Evolutionary conservation across 2,329 filamentous ascomycete species (phyloP), one percentile per base, ranked within the genome.

Genomic region (Monosporascus sp.): DNA sequence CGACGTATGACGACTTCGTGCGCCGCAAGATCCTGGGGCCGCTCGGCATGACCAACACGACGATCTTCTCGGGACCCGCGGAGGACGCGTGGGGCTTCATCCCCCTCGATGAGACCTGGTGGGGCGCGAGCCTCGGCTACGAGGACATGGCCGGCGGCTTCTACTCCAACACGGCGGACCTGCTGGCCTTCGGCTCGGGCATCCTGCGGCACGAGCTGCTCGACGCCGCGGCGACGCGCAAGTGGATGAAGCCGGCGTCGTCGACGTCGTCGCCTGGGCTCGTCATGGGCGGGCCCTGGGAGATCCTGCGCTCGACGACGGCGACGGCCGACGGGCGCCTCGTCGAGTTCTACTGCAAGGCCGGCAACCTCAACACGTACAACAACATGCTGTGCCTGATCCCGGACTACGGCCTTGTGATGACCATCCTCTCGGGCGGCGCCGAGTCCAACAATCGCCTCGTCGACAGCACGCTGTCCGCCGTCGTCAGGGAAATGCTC

Each of bases 301-400:
- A 70, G 49, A 69, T 70, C 49, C 51, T 62, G 8, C 66, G 68
- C 31, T 65, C 68, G 6, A 60, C 58, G 6, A 68, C 60, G 2
- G 59, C 65, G 37, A 68, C 66, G 6, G 60, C 59, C 18, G 60
- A 65, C 47, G 60, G 58, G 47, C 64, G 64, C 11, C 58, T 67
- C 1, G 52, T 70, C 47, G 65, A 69, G 41, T 60, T 68, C 44
- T 71, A 70, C 59, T 68, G 65, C 50, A 70, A 70, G 24, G 56
- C 63, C 6, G 68, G 69, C 1, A 65, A 67, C 41, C 56, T 70
- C 6, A 62, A 63, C 17, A 52, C 55, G 3, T 71, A 70, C 52
- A 65, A 67, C 41, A 67, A 66, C 47, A 52, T 63, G 3, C 38
- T 66, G n/a, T 57, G 64, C 18, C 54, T 71, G 15, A 52, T 70